Percentiles rank a stretch among this genome's conserved stretches.
Evolutionary conservation across 257 asterid species (phyloP).

Genomic region (Anisodus tanguticus): DNA sequence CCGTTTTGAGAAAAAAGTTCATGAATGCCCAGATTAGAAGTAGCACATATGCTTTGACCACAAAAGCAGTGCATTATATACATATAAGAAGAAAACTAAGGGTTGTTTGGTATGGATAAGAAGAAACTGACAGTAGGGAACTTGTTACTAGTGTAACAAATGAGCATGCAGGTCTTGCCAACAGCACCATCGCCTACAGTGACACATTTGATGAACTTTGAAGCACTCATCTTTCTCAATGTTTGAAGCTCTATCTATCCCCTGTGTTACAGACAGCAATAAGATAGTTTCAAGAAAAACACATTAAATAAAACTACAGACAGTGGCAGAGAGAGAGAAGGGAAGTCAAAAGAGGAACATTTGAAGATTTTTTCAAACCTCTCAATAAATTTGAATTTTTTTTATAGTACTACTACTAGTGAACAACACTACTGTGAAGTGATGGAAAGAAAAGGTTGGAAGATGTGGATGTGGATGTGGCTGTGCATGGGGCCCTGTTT

Average conservation of each 20-base stretch:
- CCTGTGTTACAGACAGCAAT: too few species aligned
- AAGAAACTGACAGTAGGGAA: constrained; percentile 77
- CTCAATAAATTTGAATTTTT: constrained; percentile 67
- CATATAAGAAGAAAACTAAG: too few species aligned
- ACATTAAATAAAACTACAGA: constrained; percentile 34
- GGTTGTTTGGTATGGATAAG: background rate
- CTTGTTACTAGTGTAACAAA: constrained; percentile 94
- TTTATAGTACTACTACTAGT: constrained; percentile 34
- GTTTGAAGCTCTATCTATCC: constrained; percentile 28
- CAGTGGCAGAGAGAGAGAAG: constrained; percentile 25
- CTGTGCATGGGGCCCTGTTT: constrained; percentile 37
- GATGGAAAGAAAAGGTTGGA: background rate
- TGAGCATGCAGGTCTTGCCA: constrained; percentile 98
- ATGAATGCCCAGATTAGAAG: background rate
- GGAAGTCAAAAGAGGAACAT: constrained; percentile 17
- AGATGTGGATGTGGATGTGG: background rate
- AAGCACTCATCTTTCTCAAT: constrained; percentile 72
- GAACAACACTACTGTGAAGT: background rate
- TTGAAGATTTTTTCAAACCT: constrained; percentile 34
- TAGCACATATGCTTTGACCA: background rate
- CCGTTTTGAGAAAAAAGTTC: background rate
- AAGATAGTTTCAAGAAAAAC: constrained; percentile 59
- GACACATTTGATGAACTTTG: constrained; percentile 95
- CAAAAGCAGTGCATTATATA: too few species aligned
- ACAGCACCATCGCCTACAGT: constrained; percentile 99